Percentiles rank a stretch among this genome's conserved stretches.
phyloP scores from a whole-genome alignment of 768 basidiomycete species.

The Tubosaeta sp. region DNA sequence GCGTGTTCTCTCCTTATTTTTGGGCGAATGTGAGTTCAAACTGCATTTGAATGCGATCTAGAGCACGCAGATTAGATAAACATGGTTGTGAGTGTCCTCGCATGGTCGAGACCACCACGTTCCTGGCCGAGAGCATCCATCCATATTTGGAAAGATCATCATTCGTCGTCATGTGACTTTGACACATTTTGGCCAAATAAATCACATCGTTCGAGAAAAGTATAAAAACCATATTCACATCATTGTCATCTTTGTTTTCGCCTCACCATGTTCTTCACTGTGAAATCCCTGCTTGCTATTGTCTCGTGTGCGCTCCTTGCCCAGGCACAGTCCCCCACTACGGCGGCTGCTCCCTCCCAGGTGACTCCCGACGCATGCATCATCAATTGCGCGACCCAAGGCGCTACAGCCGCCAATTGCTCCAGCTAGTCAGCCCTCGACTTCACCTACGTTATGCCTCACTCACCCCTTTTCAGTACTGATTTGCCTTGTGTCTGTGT shows the following conservation, averaged over 20 bases:
- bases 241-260: background rate
- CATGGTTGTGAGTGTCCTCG: background rate
- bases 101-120: background rate
- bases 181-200: background rate
- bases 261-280: conserved; percentile 13
- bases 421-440: conserved; percentile 10
- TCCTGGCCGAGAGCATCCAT: background rate
- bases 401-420: conserved; percentile 1
- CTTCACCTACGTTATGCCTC: background rate
- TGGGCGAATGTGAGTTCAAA: background rate
- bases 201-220: background rate
- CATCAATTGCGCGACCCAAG: background rate
- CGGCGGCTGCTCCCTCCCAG: background rate
- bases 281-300: conserved; percentile 19
- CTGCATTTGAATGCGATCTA: background rate
- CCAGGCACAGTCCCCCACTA: conserved; percentile 14
- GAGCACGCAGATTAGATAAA: background rate
- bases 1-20: background rate
- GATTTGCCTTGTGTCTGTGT: conserved; percentile 39
- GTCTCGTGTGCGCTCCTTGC: conserved; percentile 16
- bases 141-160: background rate
- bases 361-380: conserved; percentile 11
- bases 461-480: conserved; percentile 25
- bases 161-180: background rate
- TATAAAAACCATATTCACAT: background rate